Evolutionary conservation across 2,329 filamentous ascomycete species (phyloP).

Genomic region (Thielaviopsis populi): DNA sequence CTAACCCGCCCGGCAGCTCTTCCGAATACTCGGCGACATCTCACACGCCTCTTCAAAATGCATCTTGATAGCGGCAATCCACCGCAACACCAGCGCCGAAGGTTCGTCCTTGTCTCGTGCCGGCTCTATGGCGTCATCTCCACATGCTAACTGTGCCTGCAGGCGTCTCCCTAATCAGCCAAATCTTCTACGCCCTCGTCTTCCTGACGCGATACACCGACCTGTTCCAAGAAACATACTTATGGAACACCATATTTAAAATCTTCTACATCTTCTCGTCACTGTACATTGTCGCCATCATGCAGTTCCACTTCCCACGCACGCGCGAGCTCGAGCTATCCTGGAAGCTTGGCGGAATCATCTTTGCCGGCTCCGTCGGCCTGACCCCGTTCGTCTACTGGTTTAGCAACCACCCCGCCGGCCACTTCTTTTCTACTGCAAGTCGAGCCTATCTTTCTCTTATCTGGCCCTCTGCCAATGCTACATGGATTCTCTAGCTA

Average conservation of each 20-base stretch:
- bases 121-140: background rate
- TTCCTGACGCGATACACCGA: constrained; percentile 82
- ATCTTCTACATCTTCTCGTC: constrained; percentile 75
- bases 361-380: constrained; percentile 48
- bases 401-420: constrained; percentile 3
- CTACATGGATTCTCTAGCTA: background rate
- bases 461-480: background rate
- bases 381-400: constrained; percentile 49
- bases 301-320: constrained; percentile 73
- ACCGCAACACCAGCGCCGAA: constrained; percentile 75
- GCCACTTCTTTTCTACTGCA: constrained; percentile 33
- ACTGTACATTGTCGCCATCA: constrained; percentile 72
- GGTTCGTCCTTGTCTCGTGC: constrained; percentile 26
- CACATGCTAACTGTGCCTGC: constrained; percentile 7
- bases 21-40: constrained; percentile 70
- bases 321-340: constrained; percentile 82
- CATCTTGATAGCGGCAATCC: constrained; percentile 82
- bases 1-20: constrained; percentile 29
- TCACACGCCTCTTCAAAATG: constrained; percentile 76
- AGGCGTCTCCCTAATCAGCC: constrained; percentile 84
- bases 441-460: constrained; percentile 19
- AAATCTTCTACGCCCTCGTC: constrained; percentile 72
- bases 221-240: constrained; percentile 43
- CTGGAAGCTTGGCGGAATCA: constrained; percentile 75
- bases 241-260: constrained; percentile 73